Conservation (phyloP, 345 rosid species). For the Ailanthus altissimus region DNA sequence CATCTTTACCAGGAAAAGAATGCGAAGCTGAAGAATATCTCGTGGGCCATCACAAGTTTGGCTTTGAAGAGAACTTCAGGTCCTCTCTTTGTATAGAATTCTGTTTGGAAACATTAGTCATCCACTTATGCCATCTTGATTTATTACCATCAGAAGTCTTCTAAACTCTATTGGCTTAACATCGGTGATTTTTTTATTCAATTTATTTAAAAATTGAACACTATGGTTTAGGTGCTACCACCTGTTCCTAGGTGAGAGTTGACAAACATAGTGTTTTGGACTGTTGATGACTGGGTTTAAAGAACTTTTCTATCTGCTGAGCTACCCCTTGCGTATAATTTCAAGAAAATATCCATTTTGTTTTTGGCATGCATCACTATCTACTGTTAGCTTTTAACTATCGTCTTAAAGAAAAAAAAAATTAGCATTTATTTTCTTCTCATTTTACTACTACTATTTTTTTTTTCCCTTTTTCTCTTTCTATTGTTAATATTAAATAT, state of each 20-base stretch:
- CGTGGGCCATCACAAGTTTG: constrained; percentile 86
- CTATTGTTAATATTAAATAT: background rate
- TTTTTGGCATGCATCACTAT: background rate
- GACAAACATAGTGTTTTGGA: background rate
- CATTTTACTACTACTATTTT: background rate
- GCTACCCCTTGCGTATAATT: background rate
- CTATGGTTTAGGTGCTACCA: background rate
- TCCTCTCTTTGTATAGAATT: constrained; percentile 28
- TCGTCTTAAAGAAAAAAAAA: background rate
- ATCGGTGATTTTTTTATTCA: background rate
- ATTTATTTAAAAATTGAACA: background rate
- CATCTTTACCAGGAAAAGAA: constrained; percentile 50
- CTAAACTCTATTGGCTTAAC: background rate
- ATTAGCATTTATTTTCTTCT: background rate
- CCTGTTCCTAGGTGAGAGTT: background rate
- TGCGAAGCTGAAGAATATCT: constrained; percentile 77
- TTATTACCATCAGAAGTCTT: background rate
- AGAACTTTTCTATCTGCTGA: background rate
- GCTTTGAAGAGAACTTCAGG: constrained; percentile 75
- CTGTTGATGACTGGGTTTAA: background rate
- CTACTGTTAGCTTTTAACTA: background rate
- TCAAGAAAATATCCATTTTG: background rate
- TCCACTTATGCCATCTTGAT: constrained; percentile 1
- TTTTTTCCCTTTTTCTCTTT: background rate
- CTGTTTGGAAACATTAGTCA: background rate